Base-by-base conservation (phyloP, 1,139 yeast genomes). In the Nakaseomyces bracarensis region DNA sequence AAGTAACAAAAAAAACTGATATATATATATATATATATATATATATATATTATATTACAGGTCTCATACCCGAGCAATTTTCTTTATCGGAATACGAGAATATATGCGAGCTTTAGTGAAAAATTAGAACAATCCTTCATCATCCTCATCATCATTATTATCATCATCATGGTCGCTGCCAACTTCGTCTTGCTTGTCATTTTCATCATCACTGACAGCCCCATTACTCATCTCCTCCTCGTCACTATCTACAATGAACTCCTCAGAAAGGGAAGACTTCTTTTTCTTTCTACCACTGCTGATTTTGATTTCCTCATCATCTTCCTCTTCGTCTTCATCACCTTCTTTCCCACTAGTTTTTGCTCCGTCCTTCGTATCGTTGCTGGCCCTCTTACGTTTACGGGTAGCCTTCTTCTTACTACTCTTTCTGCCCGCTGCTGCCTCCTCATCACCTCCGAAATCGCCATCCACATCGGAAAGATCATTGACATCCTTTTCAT, bases 161-260 rank as follows among this genome's bases (percentile, higher is more conserved):
- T 54, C 58, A n/a, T 39, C 43, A 2, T 41, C 49, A 3, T 42
- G 48, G 13, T 45, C 46, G 1, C 44, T 47, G n/a, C 45, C 14
- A 10, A 5, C 46, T 3, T 44, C 46, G 1, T 43, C 47, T 4
- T 43, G 44, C n/a, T 45, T 31, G 18, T 23, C 43, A 9, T 36
- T 39, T 18, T 38, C 38, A n/a, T 33, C 35, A 60, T 30, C 42
- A 26, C 47, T 39, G 44, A 37, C 19, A 20, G 42, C 38, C 5
- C 42, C 47, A 11, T n/a, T 18, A 11, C 36, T 33, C 36, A 33
- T 29, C 13, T 43, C 62, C 27, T 64, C 76, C 37, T 72, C 79
- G 45, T 75, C 81, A 57, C 78, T 73, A 49, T 74, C 80, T 30
- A 67, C 69, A 43, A 76, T 70, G 44, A 66, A 64, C 50, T 75